A percentile compares a stretch with the other conserved stretches of the same genome.
Evolutionary conservation across 2,329 filamentous ascomycete species (phyloP).

Genomic region (Neurospora crassa): DNA sequence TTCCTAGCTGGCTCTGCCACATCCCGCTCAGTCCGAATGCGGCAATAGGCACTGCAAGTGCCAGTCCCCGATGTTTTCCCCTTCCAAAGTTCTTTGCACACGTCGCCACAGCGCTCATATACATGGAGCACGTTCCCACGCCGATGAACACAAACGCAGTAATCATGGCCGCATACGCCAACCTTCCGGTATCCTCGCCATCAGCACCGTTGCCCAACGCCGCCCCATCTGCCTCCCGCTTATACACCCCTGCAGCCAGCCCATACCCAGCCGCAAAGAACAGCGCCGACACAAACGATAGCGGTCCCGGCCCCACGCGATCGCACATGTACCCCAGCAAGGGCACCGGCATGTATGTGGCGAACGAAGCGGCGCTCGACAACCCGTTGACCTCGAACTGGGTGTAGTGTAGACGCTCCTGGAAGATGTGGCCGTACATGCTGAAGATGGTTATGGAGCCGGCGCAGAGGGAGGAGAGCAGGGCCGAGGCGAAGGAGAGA

Average conservation of each 20-base stretch:
- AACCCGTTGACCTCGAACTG: constrained; percentile 90
- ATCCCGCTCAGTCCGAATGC: constrained; percentile 90
- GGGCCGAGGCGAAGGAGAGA: constrained; percentile 44
- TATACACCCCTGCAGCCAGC: constrained; percentile 71
- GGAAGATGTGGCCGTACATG: constrained; percentile 84
- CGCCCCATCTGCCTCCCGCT: constrained; percentile 32
- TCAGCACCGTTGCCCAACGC: constrained; percentile 32
- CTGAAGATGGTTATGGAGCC: constrained; percentile 92
- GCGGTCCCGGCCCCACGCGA: constrained; percentile 67
- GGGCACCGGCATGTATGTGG: constrained; percentile 87
- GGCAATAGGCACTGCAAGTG: constrained; percentile 82
- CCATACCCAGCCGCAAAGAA: constrained; percentile 77
- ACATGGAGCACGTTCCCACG: constrained; percentile 78
- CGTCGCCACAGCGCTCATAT: constrained; percentile 82
- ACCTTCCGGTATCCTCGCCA: constrained; percentile 27
- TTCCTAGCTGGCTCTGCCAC: constrained; percentile 88
- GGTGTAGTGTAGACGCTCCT: constrained; percentile 74
- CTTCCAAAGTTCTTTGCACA: constrained; percentile 97
- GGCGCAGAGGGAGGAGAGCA: constrained; percentile 60
- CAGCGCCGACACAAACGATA: constrained; percentile 61
- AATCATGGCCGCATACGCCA: constrained; percentile 77
- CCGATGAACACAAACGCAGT: constrained; percentile 77
- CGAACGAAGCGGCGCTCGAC: constrained; percentile 75
- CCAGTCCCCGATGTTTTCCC: constrained; percentile 77
- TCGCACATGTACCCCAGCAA: constrained; percentile 88